Conservation (phyloP, 2,329 filamentous ascomycete genomes). For the Colletotrichum sp. region DNA sequence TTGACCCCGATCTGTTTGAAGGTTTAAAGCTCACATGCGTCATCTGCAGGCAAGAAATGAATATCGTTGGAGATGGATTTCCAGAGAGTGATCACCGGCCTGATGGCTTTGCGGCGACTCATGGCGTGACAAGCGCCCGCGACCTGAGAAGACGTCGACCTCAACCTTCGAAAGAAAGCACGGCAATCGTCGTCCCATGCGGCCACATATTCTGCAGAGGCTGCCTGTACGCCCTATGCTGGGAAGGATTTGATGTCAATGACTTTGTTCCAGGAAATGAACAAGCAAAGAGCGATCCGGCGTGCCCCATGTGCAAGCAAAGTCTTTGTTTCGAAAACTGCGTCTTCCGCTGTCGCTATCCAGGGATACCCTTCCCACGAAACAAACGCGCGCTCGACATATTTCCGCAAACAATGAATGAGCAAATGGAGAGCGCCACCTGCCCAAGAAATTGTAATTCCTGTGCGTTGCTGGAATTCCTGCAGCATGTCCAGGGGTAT, state of each 20-base stretch:
- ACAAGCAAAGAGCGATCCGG: neutral
- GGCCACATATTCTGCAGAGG: conserved; percentile 2
- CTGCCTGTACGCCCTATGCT: neutral
- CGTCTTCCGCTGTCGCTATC: neutral
- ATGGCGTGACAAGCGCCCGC: neutral
- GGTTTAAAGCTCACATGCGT: neutral
- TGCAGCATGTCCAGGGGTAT: neutral
- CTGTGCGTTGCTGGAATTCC: neutral
- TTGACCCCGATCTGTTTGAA: neutral
- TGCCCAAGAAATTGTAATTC: neutral
- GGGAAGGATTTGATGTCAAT: neutral
- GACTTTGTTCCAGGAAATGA: neutral
- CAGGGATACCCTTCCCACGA: neutral
- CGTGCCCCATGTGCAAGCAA: neutral
- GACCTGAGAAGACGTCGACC: neutral
- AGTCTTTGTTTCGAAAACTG: neutral
- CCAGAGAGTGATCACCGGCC: neutral
- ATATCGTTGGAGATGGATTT: neutral
- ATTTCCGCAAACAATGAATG: neutral
- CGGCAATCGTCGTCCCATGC: neutral
- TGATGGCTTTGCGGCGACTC: neutral
- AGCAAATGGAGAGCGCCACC: neutral
- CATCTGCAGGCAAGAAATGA: neutral
- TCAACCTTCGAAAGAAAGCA: neutral
- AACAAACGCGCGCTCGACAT: neutral